These are phyloP conservation scores for Penicillium sclerotiorum DNA, from an alignment of 2,329 filamentous ascomycete species.

Conservation along the genomic window DNA sequence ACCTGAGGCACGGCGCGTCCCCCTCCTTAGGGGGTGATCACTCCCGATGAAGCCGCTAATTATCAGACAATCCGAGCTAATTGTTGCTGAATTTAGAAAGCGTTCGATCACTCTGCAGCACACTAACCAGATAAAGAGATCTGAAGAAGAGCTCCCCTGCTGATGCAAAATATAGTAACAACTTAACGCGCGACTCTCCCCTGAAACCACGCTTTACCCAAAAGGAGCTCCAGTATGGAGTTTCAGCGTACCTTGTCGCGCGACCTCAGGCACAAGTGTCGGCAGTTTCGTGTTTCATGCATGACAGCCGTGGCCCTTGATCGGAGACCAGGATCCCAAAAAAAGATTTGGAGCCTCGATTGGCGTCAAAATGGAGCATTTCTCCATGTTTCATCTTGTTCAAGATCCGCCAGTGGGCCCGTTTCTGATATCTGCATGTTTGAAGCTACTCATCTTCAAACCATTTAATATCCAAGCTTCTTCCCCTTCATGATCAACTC, in stretches of 20 bases:
- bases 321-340: constrained; percentile 30
- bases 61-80: constrained; percentile 25
- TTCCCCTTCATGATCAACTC: constrained; percentile 30
- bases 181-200: constrained; percentile 42
- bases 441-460: constrained; percentile 19
- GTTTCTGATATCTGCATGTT: constrained; percentile 29
- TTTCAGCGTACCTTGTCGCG: constrained; percentile 31
- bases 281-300: constrained; percentile 32
- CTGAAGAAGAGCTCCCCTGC: constrained; percentile 29
- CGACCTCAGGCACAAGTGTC: constrained; percentile 24
- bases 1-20: constrained; percentile 21
- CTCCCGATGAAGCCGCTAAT: constrained; percentile 23
- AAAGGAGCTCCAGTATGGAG: constrained; percentile 16
- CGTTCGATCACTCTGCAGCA: constrained; percentile 25
- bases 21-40: constrained; percentile 1
- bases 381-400: constrained; percentile 45
- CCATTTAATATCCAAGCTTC: constrained; percentile 46
- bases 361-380: constrained; percentile 37
- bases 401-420: constrained; percentile 29
- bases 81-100: constrained; percentile 33
- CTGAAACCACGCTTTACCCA: constrained; percentile 36
- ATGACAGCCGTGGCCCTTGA: constrained; percentile 18
- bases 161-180: constrained; percentile 46
- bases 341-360: constrained; percentile 29
- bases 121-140: constrained; percentile 25